phyloP scores from a whole-genome alignment of 2,329 filamentous ascomycete species.

The Cytospora piceae region DNA sequence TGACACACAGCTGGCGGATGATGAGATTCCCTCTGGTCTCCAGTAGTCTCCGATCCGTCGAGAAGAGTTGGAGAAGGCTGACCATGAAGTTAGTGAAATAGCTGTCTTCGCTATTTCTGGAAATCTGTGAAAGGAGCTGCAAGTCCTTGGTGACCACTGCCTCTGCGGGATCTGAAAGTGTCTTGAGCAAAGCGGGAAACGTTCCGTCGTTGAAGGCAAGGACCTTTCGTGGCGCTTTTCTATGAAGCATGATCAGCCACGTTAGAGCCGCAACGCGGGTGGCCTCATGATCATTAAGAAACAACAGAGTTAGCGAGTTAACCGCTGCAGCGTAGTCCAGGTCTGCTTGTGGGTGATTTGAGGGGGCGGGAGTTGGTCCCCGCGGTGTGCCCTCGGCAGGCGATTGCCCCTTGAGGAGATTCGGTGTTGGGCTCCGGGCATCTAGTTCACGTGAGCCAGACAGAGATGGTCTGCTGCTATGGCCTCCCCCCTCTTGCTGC shows the following conservation, averaged over 20 bases:
- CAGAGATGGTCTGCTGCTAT: slow-evolving; percentile 55
- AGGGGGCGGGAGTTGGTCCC: slow-evolving; percentile 47
- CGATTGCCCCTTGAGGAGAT: slow-evolving; percentile 44
- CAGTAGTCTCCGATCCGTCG: slow-evolving; percentile 86
- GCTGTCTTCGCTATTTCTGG: slow-evolving; percentile 92
- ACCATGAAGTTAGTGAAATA: slow-evolving; percentile 99
- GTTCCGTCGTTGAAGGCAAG: slow-evolving; percentile 96
- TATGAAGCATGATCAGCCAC: slow-evolving; percentile 97
- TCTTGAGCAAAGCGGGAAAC: slow-evolving; percentile 94
- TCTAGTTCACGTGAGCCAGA: slow-evolving; percentile 60
- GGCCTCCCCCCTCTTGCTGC: slow-evolving; percentile 48
- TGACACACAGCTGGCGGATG: slow-evolving; percentile 91
- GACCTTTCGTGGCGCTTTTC: slow-evolving; percentile 90
- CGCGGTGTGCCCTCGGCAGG: slow-evolving; percentile 44
- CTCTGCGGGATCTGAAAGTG: slow-evolving; percentile 91
- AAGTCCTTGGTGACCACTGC: slow-evolving; percentile 94
- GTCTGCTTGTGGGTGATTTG: slow-evolving; percentile 61
- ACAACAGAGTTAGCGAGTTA: slow-evolving; percentile 87
- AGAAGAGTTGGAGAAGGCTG: slow-evolving; percentile 91
- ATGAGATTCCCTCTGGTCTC: slow-evolving; percentile 95
- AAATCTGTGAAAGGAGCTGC: slow-evolving; percentile 93
- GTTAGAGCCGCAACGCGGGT: slow-evolving; percentile 91
- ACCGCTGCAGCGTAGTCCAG: slow-evolving; percentile 97
- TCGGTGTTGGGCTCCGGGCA: slow-evolving; percentile 55
- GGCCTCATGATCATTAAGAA: slow-evolving; percentile 95